phyloP scores from a whole-genome alignment of 192 early-diverging fungal genomes.

The Coemansia sp. region DNA sequence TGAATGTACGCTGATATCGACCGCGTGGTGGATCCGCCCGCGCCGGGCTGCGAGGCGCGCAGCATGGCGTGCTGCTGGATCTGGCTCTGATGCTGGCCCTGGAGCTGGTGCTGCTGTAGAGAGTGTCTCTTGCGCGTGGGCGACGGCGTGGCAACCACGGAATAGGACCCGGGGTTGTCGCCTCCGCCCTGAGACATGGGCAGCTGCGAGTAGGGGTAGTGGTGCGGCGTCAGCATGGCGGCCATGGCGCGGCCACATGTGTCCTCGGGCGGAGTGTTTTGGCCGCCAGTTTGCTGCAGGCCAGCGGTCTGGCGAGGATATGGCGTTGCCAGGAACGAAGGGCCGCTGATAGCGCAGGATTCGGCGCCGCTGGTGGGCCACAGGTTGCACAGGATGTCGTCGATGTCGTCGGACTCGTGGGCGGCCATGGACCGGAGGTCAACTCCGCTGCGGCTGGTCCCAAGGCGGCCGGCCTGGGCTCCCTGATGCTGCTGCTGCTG shows the following conservation, averaged over 20 bases:
- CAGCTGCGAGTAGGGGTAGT: neutral
- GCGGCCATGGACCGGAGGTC: conserved; percentile 7
- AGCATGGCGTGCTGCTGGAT: neutral
- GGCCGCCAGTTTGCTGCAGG: conserved; percentile 13
- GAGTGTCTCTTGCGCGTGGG: conserved; percentile 4
- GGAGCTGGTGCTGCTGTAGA: conserved; percentile 4
- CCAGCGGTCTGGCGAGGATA: neutral
- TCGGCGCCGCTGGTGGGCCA: conserved; percentile 42
- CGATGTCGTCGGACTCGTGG: conserved; percentile 46
- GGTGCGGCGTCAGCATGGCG: neutral
- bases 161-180: neutral
- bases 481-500: conserved; percentile 5
- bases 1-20: conserved; percentile 39
- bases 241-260: neutral
- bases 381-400: conserved; percentile 48
- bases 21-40: conserved; percentile 1
- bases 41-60: neutral
- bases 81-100: neutral
- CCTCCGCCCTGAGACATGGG: neutral
- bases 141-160: conserved; percentile 17
- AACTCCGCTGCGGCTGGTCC: conserved; percentile 9
- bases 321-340: conserved; percentile 9
- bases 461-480: neutral
- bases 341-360: conserved; percentile 8
- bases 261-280: conserved; percentile 41